phyloP scores from a whole-genome alignment of 805 yeast genomes.

The Starmerella geochares region DNA sequence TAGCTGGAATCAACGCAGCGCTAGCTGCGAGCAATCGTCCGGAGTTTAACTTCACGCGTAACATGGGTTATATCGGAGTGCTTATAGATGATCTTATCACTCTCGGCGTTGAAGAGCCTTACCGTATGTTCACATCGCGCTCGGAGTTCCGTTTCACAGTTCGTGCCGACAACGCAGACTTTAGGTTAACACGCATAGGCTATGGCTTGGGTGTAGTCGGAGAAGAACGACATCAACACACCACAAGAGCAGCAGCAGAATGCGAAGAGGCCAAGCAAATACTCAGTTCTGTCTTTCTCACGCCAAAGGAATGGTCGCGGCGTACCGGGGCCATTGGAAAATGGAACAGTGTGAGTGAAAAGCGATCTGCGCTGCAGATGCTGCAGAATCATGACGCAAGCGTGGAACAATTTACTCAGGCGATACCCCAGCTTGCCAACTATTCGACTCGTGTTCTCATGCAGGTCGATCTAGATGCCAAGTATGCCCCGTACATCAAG shows the following conservation, averaged over 20 bases:
- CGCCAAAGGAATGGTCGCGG: conserved; percentile 54
- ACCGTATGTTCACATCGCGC: conserved; percentile 94
- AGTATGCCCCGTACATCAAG: conserved; percentile 66
- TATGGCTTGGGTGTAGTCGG: conserved; percentile 55
- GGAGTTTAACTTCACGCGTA: conserved; percentile 51
- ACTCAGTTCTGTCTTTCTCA: conserved; percentile 38
- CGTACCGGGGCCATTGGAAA: conserved; percentile 34
- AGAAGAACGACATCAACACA: conserved; percentile 46
- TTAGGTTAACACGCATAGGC: conserved; percentile 66
- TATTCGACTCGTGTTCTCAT: conserved; percentile 41
- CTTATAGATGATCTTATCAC: conserved; percentile 87
- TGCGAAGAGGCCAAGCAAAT: conserved; percentile 40
- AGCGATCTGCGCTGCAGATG: conserved; percentile 28
- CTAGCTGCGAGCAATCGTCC: conserved; percentile 36
- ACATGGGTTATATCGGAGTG: conserved; percentile 87
- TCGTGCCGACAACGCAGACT: conserved; percentile 89
- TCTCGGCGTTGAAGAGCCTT: conserved; percentile 94
- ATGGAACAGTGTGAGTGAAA: conserved; percentile 46
- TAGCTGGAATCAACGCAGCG: conserved; percentile 96
- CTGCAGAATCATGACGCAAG: conserved; percentile 55
- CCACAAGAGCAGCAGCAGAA: conserved; percentile 35
- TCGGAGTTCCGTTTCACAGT: conserved; percentile 86
- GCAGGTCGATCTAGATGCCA: conserved; percentile 67
- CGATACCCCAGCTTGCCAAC: conserved; percentile 34
- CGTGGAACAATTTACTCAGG: conserved; percentile 36